These are phyloP conservation scores for Fraxinus albicans DNA, from an alignment of 305 asterid genomes.

Conservation along the genomic window DNA sequence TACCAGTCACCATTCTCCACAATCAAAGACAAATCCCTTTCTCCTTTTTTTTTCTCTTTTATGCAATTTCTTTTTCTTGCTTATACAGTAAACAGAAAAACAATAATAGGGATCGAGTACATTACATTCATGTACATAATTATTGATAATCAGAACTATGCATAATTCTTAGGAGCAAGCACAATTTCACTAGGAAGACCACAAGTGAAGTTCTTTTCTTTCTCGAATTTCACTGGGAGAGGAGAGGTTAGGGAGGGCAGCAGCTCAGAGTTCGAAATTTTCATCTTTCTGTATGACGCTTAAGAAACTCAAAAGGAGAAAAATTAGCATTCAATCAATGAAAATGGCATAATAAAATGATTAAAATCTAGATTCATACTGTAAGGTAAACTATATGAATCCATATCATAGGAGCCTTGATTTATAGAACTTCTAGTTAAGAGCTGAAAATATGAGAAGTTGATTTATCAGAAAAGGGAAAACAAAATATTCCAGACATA, in stretches of 20 bases:
- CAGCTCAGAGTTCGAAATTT: background rate
- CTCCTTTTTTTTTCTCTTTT: background rate
- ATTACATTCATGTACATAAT: background rate
- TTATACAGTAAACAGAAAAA: background rate
- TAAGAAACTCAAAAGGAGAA: background rate
- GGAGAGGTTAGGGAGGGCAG: background rate
- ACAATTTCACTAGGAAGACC: background rate
- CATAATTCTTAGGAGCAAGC: background rate
- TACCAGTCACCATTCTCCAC: background rate
- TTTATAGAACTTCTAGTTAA: background rate
- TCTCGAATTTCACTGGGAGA: background rate
- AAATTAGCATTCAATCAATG: background rate
- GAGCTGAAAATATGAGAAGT: background rate
- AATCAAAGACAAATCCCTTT: background rate
- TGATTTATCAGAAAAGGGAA: background rate
- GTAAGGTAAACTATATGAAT: background rate
- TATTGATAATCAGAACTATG: background rate
- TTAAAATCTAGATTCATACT: background rate
- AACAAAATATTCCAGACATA: background rate
- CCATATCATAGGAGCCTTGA: background rate
- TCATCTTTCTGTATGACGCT: background rate
- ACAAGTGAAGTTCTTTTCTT: background rate
- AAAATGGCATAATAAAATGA: background rate
- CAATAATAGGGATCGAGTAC: background rate
- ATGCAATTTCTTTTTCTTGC: background rate